phyloP scores from a whole-genome alignment of 371 early-diverging fungal genomes.

The Rhizopus delemar region DNA sequence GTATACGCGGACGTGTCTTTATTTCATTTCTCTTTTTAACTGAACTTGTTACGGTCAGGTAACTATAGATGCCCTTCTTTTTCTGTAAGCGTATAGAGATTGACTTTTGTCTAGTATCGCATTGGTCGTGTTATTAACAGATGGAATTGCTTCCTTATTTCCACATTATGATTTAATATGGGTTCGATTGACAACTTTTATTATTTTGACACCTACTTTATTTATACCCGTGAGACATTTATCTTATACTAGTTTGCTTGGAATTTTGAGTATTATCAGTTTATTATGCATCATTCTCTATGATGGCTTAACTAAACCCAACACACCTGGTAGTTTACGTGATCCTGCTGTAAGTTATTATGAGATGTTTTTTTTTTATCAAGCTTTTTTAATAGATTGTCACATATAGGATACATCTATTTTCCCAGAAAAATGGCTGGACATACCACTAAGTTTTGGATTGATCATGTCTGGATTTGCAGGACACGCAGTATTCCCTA shows the following conservation, averaged over 20 bases:
- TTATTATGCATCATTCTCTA: conserved; percentile 47
- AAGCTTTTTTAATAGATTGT: no score
- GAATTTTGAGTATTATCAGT: conserved; percentile 50
- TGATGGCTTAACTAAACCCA: conserved; percentile 51
- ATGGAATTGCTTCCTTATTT: conserved; percentile 41
- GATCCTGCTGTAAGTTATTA: conserved; percentile 52
- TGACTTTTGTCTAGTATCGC: conserved; percentile 25
- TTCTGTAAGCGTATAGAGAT: background rate
- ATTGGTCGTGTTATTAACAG: conserved; percentile 44
- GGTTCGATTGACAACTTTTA: conserved; percentile 34
- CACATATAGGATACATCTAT: conserved; percentile 34
- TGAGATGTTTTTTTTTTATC: conserved; percentile 11
- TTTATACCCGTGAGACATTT: conserved; percentile 53
- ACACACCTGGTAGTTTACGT: conserved; percentile 60
- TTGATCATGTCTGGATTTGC: conserved; percentile 53
- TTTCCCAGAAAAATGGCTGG: conserved; percentile 36
- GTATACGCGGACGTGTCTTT: conserved; percentile 53
- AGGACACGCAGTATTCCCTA: conserved; percentile 53
- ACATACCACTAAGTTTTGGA: conserved; percentile 42
- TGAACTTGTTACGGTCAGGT: conserved; percentile 67
- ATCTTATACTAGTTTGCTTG: conserved; percentile 53
- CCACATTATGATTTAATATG: conserved; percentile 29
- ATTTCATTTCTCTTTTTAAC: conserved; percentile 61
- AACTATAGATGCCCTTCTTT: background rate
- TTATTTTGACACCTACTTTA: conserved; percentile 46